Evolutionary conservation across 371 early-diverging fungal genomes (phyloP), one percentile per base, ranked within the genome.

Genomic region (Mucor indicus): DNA sequence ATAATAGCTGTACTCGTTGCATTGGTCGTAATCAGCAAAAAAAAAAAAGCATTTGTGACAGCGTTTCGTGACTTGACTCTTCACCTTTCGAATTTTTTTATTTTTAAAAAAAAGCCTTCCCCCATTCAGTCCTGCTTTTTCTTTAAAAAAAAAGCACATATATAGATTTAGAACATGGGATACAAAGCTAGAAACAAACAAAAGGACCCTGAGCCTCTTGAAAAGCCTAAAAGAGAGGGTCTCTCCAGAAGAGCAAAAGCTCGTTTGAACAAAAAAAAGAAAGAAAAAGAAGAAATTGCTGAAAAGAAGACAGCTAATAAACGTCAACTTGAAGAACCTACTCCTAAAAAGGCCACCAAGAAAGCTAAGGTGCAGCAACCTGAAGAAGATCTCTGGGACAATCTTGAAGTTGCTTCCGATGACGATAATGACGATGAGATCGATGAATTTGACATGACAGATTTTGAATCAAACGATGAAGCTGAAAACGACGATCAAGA

Each of bases 101-200:
- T n/a, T n/a, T n/a, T n/a, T n/a, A n/a, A n/a, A n/a, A n/a, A n/a
- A n/a, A n/a, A n/a, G n/a, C n/a, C n/a, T n/a, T n/a, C n/a, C n/a
- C n/a, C n/a, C n/a, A n/a, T n/a, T n/a, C n/a, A n/a, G n/a, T n/a
- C n/a, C n/a, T n/a, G n/a, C n/a, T n/a, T n/a, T n/a, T n/a, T n/a
- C n/a, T n/a, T n/a, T n/a, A n/a, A n/a, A n/a, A n/a, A n/a, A n/a
- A n/a, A n/a, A n/a, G n/a, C n/a, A n/a, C n/a, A n/a, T n/a, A n/a
- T n/a, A n/a, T n/a, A n/a, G n/a, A n/a, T n/a, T n/a, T n/a, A 44
- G 12, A 50, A 17, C 3, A 81, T 80, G 79, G 84, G 84, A 46
- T 65, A 81, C 31, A 79, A 77, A 25, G 73, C 83, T 41, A 82
- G 71, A 55, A 84, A 84, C 53, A 81, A 85, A 77, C 88, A 88